These are phyloP conservation scores for Hanseniaspora clermontiae DNA, from an alignment of 805 yeast genomes.

Conservation along the genomic window DNA sequence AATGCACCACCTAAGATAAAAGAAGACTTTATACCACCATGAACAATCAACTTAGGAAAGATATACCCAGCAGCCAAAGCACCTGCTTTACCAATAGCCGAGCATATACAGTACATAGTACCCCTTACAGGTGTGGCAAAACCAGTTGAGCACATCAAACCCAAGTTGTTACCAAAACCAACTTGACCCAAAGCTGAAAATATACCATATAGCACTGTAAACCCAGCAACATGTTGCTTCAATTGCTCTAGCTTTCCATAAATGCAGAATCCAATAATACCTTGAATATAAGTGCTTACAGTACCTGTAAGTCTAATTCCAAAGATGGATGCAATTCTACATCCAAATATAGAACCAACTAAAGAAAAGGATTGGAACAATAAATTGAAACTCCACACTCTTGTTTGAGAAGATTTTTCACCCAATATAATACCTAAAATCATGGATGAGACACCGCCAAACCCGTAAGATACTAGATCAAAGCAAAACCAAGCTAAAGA, in stretches of 20 bases:
- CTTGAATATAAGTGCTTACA: conserved; percentile 36
- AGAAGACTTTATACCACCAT: conserved; percentile 40
- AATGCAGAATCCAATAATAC: conserved; percentile 70
- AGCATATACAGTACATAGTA: conserved; percentile 79
- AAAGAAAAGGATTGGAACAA: conserved; percentile 77
- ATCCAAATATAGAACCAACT: conserved; percentile 85
- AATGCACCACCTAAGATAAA: conserved; percentile 21
- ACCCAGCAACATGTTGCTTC: conserved; percentile 54
- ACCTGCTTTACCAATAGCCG: conserved; percentile 84
- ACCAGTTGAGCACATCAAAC: conserved; percentile 75
- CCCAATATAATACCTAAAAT: conserved; percentile 49
- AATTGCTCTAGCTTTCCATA: conserved; percentile 53
- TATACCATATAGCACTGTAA: conserved; percentile 78
- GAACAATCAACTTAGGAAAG: conserved; percentile 68
- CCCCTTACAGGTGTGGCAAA: conserved; percentile 82
- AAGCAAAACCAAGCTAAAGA: conserved; percentile 81
- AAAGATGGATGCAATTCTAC: conserved; percentile 66
- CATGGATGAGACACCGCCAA: conserved; percentile 68
- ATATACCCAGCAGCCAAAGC: conserved; percentile 84
- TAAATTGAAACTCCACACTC: conserved; percentile 84
- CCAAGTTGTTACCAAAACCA: conserved; percentile 79
- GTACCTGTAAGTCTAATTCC: conserved; percentile 8
- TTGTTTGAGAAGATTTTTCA: conserved; percentile 45
- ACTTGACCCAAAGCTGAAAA: conserved; percentile 81
- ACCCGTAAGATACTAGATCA: conserved; percentile 78